phyloP scores from a whole-genome alignment of 108 stramenopile genomes.

The Skeletonema menzelii region DNA sequence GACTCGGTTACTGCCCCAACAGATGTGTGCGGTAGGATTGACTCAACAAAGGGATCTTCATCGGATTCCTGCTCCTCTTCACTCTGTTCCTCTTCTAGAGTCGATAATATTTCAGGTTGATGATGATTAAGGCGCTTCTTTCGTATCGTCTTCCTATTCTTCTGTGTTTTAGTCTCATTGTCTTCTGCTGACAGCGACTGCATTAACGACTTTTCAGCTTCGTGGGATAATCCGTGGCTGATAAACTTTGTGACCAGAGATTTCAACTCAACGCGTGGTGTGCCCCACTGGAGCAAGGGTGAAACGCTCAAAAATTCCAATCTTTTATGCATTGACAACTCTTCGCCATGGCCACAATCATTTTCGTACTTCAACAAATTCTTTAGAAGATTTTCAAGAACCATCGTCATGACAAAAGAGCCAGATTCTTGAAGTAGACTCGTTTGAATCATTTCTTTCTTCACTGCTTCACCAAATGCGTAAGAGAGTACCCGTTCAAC shows the following conservation, averaged over 20 bases:
- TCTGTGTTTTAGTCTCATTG: conserved; percentile 29
- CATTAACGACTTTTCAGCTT: conserved; percentile 44
- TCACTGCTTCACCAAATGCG: conserved; percentile 17
- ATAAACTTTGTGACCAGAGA: conserved; percentile 7
- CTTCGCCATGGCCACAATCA: not conserved
- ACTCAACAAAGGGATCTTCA: conserved; percentile 22
- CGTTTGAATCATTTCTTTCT: conserved; percentile 9
- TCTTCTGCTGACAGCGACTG: conserved; percentile 12
- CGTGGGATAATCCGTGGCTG: conserved; percentile 34
- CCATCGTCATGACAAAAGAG: not conserved
- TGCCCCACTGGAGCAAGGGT: conserved; percentile 29
- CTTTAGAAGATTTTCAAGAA: conserved; percentile 3
- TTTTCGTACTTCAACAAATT: conserved; percentile 4
- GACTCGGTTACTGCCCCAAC: not conserved
- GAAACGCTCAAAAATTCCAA: conserved; percentile 3
- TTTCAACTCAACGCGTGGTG: conserved; percentile 17
- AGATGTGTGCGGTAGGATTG: conserved; percentile 14
- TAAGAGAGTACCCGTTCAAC: conserved; percentile 15
- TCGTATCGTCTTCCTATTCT: conserved; percentile 42
- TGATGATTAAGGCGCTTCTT: conserved; percentile 2
- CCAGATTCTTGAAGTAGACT: not conserved
- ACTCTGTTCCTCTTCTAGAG: conserved; percentile 9
- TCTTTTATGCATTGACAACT: not conserved
- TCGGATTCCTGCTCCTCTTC: conserved; percentile 14
- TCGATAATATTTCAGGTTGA: not conserved